Conservation (phyloP, 139 green algal species). For the Picochlorum sp. region DNA sequence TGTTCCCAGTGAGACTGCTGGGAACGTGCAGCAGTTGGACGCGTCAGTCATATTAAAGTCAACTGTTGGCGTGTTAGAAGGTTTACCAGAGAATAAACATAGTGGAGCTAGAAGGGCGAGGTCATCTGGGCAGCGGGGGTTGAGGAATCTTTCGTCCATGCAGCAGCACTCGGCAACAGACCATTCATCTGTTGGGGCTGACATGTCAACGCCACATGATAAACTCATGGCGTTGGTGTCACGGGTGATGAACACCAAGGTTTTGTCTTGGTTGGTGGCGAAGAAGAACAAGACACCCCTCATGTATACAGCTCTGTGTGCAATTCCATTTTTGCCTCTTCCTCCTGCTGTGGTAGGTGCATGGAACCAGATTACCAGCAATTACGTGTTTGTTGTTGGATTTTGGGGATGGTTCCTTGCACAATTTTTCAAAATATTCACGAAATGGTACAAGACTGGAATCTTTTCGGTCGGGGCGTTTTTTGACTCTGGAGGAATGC, state of each 20-base stretch:
- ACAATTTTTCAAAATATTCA: slow-evolving; percentile 88
- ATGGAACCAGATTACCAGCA: slow-evolving; percentile 29
- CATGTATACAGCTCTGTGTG: background rate
- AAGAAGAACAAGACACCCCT: background rate
- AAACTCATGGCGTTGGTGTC: background rate
- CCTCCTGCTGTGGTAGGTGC: background rate
- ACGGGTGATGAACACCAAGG: background rate
- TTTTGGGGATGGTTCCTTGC: slow-evolving; percentile 83
- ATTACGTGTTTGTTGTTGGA: slow-evolving; percentile 77
- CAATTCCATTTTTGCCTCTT: too few species aligned
- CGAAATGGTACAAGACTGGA: slow-evolving; percentile 67
- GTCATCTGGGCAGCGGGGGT: too few species aligned
- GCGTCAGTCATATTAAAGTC: too few species aligned
- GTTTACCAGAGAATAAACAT: too few species aligned
- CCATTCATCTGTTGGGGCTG: too few species aligned
- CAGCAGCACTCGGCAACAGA: too few species aligned
- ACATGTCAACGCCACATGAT: background rate
- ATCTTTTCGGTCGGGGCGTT: slow-evolving; percentile 70
- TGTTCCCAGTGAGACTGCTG: too few species aligned
- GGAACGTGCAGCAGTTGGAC: too few species aligned
- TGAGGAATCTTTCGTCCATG: too few species aligned
- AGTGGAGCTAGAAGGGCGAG: too few species aligned
- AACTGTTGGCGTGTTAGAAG: too few species aligned
- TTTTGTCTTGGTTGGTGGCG: background rate
- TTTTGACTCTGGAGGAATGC: slow-evolving; percentile 92